phyloP scores from a whole-genome alignment of 139 green algal species.

The Axilococcus clingmanii region DNA sequence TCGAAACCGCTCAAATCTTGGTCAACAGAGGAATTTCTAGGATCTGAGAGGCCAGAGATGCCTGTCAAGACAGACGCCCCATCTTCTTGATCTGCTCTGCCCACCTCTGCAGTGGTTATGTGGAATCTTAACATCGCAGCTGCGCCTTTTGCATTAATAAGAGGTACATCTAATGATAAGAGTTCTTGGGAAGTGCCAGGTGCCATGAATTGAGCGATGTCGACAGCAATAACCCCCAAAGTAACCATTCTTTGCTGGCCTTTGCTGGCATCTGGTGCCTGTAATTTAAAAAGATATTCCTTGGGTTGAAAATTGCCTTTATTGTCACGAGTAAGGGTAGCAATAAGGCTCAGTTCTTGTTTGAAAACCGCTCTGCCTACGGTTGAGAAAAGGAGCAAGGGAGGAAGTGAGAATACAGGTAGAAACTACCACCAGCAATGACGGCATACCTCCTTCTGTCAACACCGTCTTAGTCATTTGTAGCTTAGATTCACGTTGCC shows the following conservation, averaged over 20 bases:
- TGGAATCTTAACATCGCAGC: neutral
- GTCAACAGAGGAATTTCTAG: no score
- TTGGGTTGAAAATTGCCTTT: slow-evolving; percentile 36
- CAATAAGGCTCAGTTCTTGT: slow-evolving; percentile 46
- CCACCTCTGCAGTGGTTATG: neutral
- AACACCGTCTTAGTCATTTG: slow-evolving; percentile 43
- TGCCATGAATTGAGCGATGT: no score
- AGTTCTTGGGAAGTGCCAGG: no score
- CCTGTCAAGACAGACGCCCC: slow-evolving; percentile 12
- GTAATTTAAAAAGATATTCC: neutral
- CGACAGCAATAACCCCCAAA: no score
- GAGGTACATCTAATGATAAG: neutral
- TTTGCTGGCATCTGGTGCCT: neutral
- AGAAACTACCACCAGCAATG: no score
- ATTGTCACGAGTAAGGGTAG: slow-evolving; percentile 33
- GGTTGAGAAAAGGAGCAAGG: neutral
- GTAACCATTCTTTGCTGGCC: neutral
- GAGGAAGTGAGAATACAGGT: no score
- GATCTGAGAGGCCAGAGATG: slow-evolving; percentile 9
- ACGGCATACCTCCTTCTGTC: no score
- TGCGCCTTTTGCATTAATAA: neutral
- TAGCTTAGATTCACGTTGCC: slow-evolving; percentile 45
- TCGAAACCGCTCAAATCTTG: no score
- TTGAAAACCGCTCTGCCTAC: slow-evolving; percentile 39
- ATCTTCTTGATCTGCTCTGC: slow-evolving; percentile 2